phyloP scores from a whole-genome alignment of 306 rosid genomes.

The Lablab purpureus region DNA sequence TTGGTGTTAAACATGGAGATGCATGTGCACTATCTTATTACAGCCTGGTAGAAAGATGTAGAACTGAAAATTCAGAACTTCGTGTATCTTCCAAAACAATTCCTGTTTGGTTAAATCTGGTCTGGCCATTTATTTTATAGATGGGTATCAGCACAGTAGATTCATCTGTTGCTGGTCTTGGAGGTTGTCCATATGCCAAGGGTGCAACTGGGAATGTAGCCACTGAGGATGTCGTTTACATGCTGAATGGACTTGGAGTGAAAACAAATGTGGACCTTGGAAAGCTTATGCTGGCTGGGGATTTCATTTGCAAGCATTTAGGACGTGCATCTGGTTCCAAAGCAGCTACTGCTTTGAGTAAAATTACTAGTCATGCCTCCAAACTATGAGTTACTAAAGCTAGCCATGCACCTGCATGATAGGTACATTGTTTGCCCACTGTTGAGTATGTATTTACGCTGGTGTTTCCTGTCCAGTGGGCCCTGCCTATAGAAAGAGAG shows the following conservation, averaged over 20 bases:
- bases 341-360: slow-evolving; percentile 75
- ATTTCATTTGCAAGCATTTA: slow-evolving; percentile 80
- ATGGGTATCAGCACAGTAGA: slow-evolving; percentile 82
- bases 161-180: slow-evolving; percentile 92
- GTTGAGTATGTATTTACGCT: slow-evolving; percentile 12
- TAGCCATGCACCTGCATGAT: slow-evolving; percentile 24
- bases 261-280: slow-evolving; percentile 75
- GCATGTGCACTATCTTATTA: background rate
- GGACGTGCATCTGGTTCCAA: slow-evolving; percentile 81
- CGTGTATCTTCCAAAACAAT: slow-evolving; percentile 5
- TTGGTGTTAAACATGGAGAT: slow-evolving; percentile 24
- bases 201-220: slow-evolving; percentile 97
- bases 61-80: slow-evolving; percentile 24
- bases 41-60: background rate
- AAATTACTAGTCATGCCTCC: slow-evolving; percentile 61
- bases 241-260: slow-evolving; percentile 85
- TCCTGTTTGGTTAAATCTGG: slow-evolving; percentile 22
- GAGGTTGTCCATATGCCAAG: slow-evolving; percentile 95
- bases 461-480: slow-evolving; percentile 28
- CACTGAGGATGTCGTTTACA: slow-evolving; percentile 91
- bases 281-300: slow-evolving; percentile 82
- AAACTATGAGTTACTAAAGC: slow-evolving; percentile 64
- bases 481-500: background rate
- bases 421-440: slow-evolving; percentile 27
- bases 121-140: slow-evolving; percentile 45